A percentile compares a stretch with the other conserved stretches of the same genome.
phyloP scores from a whole-genome alignment of 768 basidiomycete species.

The Rhodotorula kratochvilovae region DNA sequence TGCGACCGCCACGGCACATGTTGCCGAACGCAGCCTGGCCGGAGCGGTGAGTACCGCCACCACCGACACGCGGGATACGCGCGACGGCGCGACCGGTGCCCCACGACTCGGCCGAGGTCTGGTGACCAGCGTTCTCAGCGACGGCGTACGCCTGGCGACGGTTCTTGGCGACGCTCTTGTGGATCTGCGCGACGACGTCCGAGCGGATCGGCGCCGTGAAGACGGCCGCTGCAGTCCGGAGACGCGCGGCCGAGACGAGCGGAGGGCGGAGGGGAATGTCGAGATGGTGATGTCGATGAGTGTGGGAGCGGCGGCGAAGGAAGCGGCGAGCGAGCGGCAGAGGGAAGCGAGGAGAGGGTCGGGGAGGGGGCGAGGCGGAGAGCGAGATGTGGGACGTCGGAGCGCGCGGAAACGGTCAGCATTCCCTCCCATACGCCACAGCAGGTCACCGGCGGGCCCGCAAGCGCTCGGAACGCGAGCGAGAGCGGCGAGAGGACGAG shows the following conservation, averaged over 20 bases:
- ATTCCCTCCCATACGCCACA: too few relatives aligned
- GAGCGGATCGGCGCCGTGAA: conserved; percentile 96
- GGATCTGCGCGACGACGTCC: conserved; percentile 96
- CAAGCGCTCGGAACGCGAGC: too few relatives aligned
- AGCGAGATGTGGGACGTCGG: conserved; percentile 59
- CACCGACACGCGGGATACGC: conserved; percentile 99
- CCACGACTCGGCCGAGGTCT: conserved; percentile 98
- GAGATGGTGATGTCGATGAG: too few relatives aligned
- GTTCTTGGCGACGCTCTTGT: conserved; percentile 70
- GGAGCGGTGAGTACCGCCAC: conserved; percentile 96
- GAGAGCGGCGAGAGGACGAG: neutral
- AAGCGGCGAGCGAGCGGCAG: neutral
- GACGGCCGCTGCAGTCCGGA: conserved; percentile 60
- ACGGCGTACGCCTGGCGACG: conserved; percentile 89
- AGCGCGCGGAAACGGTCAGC: neutral
- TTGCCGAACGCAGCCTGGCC: conserved; percentile 99
- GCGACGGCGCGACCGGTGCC: conserved; percentile 99
- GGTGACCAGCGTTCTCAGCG: conserved; percentile 95
- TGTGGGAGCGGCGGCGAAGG: too few relatives aligned
- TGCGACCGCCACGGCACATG: conserved; percentile 99
- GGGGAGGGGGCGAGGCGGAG: too few relatives aligned
- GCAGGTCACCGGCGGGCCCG: too few relatives aligned
- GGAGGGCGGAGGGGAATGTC: conserved; percentile 43
- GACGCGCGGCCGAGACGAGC: too few relatives aligned
- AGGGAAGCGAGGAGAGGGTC: too few relatives aligned